Base-by-base conservation (phyloP, 1,139 yeast genomes). In the Debaryomycetaceae sp. region DNA sequence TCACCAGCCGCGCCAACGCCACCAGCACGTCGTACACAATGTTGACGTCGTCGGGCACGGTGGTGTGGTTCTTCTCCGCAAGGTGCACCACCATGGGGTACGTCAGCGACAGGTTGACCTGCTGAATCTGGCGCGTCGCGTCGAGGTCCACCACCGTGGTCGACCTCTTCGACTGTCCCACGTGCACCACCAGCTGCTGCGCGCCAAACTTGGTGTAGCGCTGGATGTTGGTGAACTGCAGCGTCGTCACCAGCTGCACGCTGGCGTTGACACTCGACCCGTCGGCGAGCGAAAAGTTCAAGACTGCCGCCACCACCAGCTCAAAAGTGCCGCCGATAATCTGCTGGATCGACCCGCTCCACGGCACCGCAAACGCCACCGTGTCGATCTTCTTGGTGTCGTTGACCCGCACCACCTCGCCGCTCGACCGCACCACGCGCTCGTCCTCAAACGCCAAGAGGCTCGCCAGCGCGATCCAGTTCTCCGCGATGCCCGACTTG, bases 391-490 rank as follows among this genome's bases (percentile, higher is more conserved):
- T 45, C 2, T 36, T 23, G 33, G 51, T 52, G 25, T 40, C 46
- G 12, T 19, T 27, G n/a, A 49, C 43, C n/a, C 43, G 34, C 1
- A 53, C 28, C 2, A 71, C 41, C n/a, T 48, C 49, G 32, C 82
- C 83, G 12, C 46, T 37, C 12, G 68, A 53, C 16, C 45, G 48
- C 6, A 48, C 55, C 18, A 76, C 63, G 3, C 55, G 40, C 1
- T 49, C 44, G 36, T 64, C 63, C 50, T 79, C 78, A 79, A 83
- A 84, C 4, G 77, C 61, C 32, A 79, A 59, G 26, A 83, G 49
- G 42, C 74, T 78, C n/a, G 81, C 88, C 22, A 80, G 64, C 16
- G 81, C 61, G 29, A 82, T 69, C 94, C 94, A 83, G 53, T 81
- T 74, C 21, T 67, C 59, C 2, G 80, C 83, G 30, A 77, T 61